Percentiles rank a stretch among this genome's conserved stretches.
phyloP scores from a whole-genome alignment of 2,329 filamentous ascomycete species.

The Hortaea werneckii region DNA sequence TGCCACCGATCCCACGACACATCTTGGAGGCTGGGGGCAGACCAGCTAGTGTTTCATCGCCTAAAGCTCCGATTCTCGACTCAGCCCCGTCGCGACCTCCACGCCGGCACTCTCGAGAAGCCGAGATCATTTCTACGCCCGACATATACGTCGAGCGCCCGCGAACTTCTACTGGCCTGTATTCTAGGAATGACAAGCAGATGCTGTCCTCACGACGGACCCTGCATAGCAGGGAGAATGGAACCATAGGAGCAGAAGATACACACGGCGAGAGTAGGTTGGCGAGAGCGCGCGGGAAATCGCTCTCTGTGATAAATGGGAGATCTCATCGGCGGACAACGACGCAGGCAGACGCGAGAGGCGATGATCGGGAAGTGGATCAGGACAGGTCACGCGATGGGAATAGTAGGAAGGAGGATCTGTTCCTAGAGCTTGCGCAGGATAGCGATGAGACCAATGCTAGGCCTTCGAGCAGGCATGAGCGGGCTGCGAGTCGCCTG shows the following conservation, averaged over 20 bases:
- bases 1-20: background rate
- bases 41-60: background rate
- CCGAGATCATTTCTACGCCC: background rate
- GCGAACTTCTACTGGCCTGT: background rate
- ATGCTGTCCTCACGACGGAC: background rate
- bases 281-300: background rate
- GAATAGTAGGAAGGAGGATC: constrained; percentile 3
- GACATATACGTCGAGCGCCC: background rate
- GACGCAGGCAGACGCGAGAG: background rate
- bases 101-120: background rate
- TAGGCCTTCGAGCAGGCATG: background rate
- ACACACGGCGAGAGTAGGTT: background rate
- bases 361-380: background rate
- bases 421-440: constrained; percentile 12
- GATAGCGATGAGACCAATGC: background rate
- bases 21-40: background rate
- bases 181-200: background rate
- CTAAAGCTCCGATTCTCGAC: background rate
- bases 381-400: constrained; percentile 3
- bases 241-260: background rate
- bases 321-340: background rate
- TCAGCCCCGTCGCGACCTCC: background rate
- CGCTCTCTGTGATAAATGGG: background rate
- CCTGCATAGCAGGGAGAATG: background rate
- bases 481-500: constrained; percentile 4